Base-by-base conservation (phyloP, 345 rosid species). In the Chamaenerion angustifolium region DNA sequence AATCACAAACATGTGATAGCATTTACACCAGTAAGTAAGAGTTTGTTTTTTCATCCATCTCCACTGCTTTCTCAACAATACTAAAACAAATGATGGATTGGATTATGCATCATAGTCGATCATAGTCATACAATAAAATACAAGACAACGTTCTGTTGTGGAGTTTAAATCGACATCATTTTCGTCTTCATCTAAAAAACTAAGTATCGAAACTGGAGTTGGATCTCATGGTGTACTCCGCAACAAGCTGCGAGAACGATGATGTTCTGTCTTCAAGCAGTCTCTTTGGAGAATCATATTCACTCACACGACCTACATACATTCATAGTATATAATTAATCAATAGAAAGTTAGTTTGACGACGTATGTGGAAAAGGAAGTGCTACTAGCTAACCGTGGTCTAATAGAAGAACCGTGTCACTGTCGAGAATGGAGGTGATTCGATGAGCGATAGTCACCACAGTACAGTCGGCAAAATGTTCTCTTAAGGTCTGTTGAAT, bases 381-480 rank as follows among this genome's bases (percentile, higher is more conserved):
- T 2, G 2, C 3, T 21, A 21, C 3, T 4, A 7, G n/a, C 80
- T 58, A 21, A 84, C 96, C 94, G 0, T 77, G 51, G 65, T 66
- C 80, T 42, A 89, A 70, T 49, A 89, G 81, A 60, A 89, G 68
- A 64, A 89, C 95, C 81, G 79, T 68, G 57, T 83, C 92, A 41
- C 98, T 85, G 43, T 89, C 78, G 42, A 89, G 64, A 46, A 89
- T 87, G 5, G 94, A 85, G n/a, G 95, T 79, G 63, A 85, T 85
- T 21, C 98, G 73, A 70, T 85, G 95, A 0, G 98, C 95, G 23
- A 89, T 83, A 45, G 90, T 83, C 60, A 85, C 68, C 57, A 85
- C 86, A 0, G 95, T 85, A 49, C 81, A 73, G 12, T 74, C 67
- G 0, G 78, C 68, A 65, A 89, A 85, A 60, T 77, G 90, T 12